Evolutionary conservation across 2,329 filamentous ascomycete genomes (phyloP).

Genomic region (Aureobasidium lini): DNA sequence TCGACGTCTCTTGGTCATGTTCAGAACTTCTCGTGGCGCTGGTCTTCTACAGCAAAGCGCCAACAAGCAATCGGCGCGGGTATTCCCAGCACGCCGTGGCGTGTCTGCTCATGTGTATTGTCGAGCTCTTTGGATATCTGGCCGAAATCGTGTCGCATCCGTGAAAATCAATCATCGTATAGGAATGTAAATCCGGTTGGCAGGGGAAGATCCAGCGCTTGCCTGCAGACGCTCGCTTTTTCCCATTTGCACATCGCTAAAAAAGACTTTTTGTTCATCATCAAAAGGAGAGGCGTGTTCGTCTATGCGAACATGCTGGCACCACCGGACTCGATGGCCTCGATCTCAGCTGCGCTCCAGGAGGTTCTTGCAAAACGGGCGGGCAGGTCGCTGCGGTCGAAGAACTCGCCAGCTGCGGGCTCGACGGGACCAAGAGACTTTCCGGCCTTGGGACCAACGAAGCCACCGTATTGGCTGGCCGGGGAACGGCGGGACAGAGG

Average conservation of each 20-base stretch:
- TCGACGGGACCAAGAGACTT: constrained; percentile 64
- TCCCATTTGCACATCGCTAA: constrained; percentile 1
- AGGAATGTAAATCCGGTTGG: neutral
- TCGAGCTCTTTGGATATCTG: neutral
- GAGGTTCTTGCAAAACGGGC: constrained; percentile 68
- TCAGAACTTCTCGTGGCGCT: neutral
- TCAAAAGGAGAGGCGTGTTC: neutral
- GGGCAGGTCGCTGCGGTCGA: constrained; percentile 85
- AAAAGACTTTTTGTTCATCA: constrained; percentile 7
- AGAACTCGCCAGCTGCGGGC: constrained; percentile 67
- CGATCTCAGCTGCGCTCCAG: constrained; percentile 78
- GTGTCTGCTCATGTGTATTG: neutral
- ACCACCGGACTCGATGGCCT: constrained; percentile 89
- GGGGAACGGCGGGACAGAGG: constrained; percentile 42
- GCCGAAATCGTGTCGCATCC: constrained; percentile 5
- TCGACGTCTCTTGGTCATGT: neutral
- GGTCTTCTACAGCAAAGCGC: neutral
- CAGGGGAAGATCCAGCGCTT: constrained; percentile 3
- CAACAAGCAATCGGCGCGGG: neutral
- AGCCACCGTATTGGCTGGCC: constrained; percentile 26
- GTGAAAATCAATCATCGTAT: neutral
- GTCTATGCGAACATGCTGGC: constrained; percentile 55
- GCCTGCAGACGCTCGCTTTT: constrained; percentile 11
- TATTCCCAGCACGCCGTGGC: neutral
- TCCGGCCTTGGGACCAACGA: constrained; percentile 57